These are phyloP conservation scores for Murraya koenigii DNA, from an alignment of 345 rosid genomes.

Conservation along the genomic window DNA sequence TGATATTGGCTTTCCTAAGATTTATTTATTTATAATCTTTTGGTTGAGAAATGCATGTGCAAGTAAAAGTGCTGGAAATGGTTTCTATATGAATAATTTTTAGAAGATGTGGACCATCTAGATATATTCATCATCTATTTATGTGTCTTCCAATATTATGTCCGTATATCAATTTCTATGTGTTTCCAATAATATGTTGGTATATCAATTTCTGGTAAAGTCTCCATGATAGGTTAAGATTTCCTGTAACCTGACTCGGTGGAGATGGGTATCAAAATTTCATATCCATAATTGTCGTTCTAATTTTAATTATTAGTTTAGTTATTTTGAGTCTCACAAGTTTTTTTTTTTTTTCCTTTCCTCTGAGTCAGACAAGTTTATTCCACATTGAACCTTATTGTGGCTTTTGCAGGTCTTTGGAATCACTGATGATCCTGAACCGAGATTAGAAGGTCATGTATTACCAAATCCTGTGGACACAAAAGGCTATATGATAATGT, in stretches of 20 bases:
- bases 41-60: not conserved
- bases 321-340: not conserved
- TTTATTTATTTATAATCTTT: not conserved
- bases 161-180: not conserved
- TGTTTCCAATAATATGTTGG: not conserved
- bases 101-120: not conserved
- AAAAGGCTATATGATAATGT: constrained; percentile 93
- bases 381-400: constrained; percentile 9
- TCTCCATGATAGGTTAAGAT: not conserved
- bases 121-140: not conserved
- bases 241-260: not conserved
- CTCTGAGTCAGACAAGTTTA: not conserved
- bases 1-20: no score
- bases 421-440: constrained; percentile 67
- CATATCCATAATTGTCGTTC: not conserved
- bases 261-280: not conserved
- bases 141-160: not conserved
- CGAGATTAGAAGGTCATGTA: constrained; percentile 85
- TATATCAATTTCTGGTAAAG: not conserved
- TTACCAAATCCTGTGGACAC: constrained; percentile 88
- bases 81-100: not conserved
- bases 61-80: not conserved
- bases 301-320: not conserved
- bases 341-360: not conserved
- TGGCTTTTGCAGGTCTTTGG: constrained; percentile 71